Conservation (phyloP, 768 basidiomycete species). For the Boletus patriciae region DNA sequence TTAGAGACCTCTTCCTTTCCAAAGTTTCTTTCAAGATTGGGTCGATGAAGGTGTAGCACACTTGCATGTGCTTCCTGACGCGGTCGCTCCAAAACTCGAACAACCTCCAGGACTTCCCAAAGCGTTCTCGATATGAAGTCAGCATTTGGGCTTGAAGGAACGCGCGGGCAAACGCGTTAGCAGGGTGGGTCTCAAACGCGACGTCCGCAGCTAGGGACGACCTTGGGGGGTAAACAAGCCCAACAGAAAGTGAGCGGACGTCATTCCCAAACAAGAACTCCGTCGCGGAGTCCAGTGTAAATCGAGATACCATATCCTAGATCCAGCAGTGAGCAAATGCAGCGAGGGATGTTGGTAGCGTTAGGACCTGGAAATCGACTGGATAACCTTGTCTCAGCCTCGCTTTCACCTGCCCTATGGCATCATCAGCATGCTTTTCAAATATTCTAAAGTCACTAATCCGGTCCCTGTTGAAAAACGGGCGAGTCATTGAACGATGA, state of each 20-base stretch:
- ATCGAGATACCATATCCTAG: conserved; percentile 54
- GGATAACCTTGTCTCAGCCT: conserved; percentile 49
- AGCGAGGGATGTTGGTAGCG: neutral
- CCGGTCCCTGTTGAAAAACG: conserved; percentile 57
- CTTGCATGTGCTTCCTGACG: conserved; percentile 43
- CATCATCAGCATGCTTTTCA: conserved; percentile 48
- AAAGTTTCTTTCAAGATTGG: conserved; percentile 53
- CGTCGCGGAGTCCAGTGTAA: conserved; percentile 60
- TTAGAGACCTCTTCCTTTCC: conserved; percentile 33
- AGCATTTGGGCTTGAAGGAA: conserved; percentile 50
- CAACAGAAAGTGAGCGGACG: conserved; percentile 47
- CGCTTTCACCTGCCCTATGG: conserved; percentile 44
- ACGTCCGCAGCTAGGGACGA: conserved; percentile 11
- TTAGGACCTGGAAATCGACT: conserved; percentile 53
- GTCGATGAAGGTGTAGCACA: conserved; percentile 52
- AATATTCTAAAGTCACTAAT: conserved; percentile 58
- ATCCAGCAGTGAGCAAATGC: neutral
- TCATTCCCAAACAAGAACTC: conserved; percentile 57
- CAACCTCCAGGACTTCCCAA: conserved; percentile 51
- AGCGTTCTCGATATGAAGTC: conserved; percentile 39
- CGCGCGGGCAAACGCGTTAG: conserved; percentile 45
- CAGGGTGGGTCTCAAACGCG: conserved; percentile 30
- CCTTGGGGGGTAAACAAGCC: conserved; percentile 47
- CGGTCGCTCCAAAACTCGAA: conserved; percentile 53
- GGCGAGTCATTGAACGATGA: conserved; percentile 43